These are phyloP conservation scores for Murraya koenigii DNA, from an alignment of 345 rosid species.

Conservation along the genomic window DNA sequence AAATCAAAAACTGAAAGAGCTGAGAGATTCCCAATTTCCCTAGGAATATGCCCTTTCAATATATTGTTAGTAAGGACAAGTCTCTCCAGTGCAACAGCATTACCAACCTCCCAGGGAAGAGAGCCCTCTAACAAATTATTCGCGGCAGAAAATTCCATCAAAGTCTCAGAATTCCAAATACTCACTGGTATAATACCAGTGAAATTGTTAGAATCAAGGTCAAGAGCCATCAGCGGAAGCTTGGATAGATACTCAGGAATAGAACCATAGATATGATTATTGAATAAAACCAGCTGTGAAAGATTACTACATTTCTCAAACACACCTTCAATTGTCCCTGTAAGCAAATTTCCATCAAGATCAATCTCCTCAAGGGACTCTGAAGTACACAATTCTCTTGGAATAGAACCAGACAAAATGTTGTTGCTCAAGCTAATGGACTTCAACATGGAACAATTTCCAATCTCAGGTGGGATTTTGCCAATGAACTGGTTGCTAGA, in stretches of 20 bases:
- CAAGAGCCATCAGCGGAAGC: slow-evolving; percentile 76
- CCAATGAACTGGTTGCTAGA: slow-evolving; percentile 62
- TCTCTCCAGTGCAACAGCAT: slow-evolving; percentile 49
- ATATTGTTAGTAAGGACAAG: slow-evolving; percentile 64
- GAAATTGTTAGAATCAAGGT: slow-evolving; percentile 78
- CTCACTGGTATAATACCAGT: slow-evolving; percentile 3
- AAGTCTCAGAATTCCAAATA: neutral
- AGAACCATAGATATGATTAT: slow-evolving; percentile 56
- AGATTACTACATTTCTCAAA: slow-evolving; percentile 60
- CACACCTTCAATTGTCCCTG: slow-evolving; percentile 61
- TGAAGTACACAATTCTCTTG: slow-evolving; percentile 45
- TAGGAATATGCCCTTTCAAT: slow-evolving; percentile 56
- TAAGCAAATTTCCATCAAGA: slow-evolving; percentile 54
- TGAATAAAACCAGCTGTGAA: slow-evolving; percentile 52
- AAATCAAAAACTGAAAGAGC: slow-evolving; percentile 63
- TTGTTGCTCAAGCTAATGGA: slow-evolving; percentile 60
- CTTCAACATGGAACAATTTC: slow-evolving; percentile 57
- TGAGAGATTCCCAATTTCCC: slow-evolving; percentile 66
- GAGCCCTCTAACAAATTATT: slow-evolving; percentile 59
- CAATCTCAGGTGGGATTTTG: slow-evolving; percentile 54
- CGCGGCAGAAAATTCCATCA: slow-evolving; percentile 78
- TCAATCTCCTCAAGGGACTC: slow-evolving; percentile 56
- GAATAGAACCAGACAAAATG: slow-evolving; percentile 60
- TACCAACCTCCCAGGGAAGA: slow-evolving; percentile 61
- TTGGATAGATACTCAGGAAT: slow-evolving; percentile 61